Evolutionary conservation across 176 grass and related monocot genomes (phyloP).

Genomic region (Hsuehochloa calcarea): DNA sequence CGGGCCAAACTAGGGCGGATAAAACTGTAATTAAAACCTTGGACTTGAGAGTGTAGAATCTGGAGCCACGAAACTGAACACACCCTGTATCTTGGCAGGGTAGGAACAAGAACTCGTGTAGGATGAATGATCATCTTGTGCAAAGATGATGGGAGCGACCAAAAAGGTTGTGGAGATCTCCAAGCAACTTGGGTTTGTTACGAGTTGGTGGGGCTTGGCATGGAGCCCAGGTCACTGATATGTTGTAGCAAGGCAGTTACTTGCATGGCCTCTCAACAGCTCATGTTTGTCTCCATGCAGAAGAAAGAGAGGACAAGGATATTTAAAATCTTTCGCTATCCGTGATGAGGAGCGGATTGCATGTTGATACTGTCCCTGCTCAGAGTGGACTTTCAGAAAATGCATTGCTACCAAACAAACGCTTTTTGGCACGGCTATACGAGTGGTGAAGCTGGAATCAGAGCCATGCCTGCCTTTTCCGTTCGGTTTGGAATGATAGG

Average conservation of each 20-base stretch:
- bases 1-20: neutral
- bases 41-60: neutral
- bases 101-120: neutral
- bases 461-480: neutral
- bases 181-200: conserved; percentile 33
- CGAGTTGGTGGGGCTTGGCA: neutral
- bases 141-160: conserved; percentile 19
- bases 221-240: neutral
- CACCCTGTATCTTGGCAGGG: neutral
- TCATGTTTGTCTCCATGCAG: neutral
- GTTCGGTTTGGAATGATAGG: neutral
- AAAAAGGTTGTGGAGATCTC: conserved; percentile 8
- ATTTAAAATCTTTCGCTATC: neutral
- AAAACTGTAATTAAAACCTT: neutral
- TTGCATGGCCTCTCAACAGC: neutral
- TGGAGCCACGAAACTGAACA: neutral
- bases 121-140: neutral
- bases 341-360: neutral
- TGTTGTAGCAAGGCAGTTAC: neutral
- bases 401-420: neutral
- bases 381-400: neutral
- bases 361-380: neutral
- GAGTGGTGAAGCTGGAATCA: neutral
- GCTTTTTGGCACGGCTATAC: neutral
- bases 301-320: neutral